phyloP scores from a whole-genome alignment of 2,329 filamentous ascomycete species.

The Pseudocercospora eumusae region DNA sequence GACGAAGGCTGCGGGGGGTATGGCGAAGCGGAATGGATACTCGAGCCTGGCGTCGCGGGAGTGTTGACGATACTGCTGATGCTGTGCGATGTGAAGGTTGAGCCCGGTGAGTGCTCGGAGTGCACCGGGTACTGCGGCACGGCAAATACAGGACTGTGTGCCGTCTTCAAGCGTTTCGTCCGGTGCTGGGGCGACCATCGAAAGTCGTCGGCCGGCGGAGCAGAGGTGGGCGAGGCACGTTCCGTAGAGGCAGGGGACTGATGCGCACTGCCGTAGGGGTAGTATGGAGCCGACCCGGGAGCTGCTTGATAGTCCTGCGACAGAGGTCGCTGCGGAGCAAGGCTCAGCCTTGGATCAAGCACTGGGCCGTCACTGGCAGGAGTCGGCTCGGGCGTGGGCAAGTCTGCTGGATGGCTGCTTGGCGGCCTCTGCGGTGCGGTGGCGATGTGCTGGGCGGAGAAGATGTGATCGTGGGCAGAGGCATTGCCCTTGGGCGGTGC shows the following conservation, averaged over 20 bases:
- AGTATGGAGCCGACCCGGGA: conserved; percentile 8
- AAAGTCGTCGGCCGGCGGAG: conserved; percentile 30
- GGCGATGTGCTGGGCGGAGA: conserved; percentile 39
- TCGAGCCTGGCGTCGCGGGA: conserved; percentile 49
- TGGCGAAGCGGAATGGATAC: conserved; percentile 34
- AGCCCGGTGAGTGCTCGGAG: conserved; percentile 44
- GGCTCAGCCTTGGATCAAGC: conserved; percentile 28
- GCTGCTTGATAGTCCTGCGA: not conserved
- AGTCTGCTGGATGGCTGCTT: conserved; percentile 24
- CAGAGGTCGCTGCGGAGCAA: conserved; percentile 14
- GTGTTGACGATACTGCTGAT: conserved; percentile 44
- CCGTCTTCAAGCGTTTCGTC: conserved; percentile 39
- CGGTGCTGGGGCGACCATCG: conserved; percentile 41
- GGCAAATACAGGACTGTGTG: conserved; percentile 32
- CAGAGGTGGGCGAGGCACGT: conserved; percentile 25
- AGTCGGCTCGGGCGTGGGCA: conserved; percentile 27
- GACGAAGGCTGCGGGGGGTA: conserved; percentile 24
- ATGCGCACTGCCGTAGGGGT: conserved; percentile 12
- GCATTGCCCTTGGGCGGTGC: conserved; percentile 16
- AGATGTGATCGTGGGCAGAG: conserved; percentile 36
- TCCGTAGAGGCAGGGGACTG: conserved; percentile 18
- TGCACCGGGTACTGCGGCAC: conserved; percentile 32
- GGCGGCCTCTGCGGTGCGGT: conserved; percentile 28
- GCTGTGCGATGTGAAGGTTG: conserved; percentile 43
- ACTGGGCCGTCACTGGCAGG: conserved; percentile 20